phyloP scores from a whole-genome alignment of 805 yeast genomes.

The Wickerhamiella occidentalis region DNA sequence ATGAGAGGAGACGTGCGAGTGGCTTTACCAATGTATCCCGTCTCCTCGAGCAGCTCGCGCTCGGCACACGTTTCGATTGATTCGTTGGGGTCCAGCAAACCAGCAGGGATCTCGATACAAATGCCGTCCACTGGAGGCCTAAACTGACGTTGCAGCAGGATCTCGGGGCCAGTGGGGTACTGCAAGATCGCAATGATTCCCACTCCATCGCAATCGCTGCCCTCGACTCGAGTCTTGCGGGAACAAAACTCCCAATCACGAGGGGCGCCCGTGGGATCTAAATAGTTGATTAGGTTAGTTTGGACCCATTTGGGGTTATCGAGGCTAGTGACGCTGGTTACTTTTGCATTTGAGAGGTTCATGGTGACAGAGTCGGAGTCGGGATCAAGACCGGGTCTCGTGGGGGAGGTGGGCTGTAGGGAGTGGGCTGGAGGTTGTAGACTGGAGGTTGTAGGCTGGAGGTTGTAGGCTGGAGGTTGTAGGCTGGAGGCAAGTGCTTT shows the following conservation, averaged over 20 bases:
- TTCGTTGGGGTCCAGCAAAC: slow-evolving; percentile 78
- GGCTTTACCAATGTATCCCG: slow-evolving; percentile 73
- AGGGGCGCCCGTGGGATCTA: slow-evolving; percentile 26
- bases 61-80: slow-evolving; percentile 65
- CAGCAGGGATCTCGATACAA: slow-evolving; percentile 92
- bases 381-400: too few relatives aligned
- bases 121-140: slow-evolving; percentile 87
- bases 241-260: slow-evolving; percentile 90
- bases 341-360: slow-evolving; percentile 23
- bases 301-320: slow-evolving; percentile 54
- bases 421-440: too few relatives aligned
- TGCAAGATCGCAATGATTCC: slow-evolving; percentile 67
- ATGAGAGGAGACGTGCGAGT: slow-evolving; percentile 36
- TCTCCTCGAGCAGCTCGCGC: slow-evolving; percentile 82
- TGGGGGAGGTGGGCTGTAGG: too few relatives aligned
- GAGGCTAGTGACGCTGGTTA: slow-evolving; percentile 25
- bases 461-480: too few relatives aligned
- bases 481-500: too few relatives aligned
- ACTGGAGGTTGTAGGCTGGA: too few relatives aligned
- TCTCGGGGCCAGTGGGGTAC: slow-evolving; percentile 38
- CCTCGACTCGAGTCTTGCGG: slow-evolving; percentile 56
- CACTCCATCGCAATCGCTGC: slow-evolving; percentile 73
- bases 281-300: slow-evolving; percentile 31
- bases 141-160: slow-evolving; percentile 73
- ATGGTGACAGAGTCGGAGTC: neutral